Evolutionary conservation across 2,329 filamentous ascomycete genomes (phyloP), one percentile per base, ranked within the genome.

Genomic region (Furcasterigmium sp.): DNA sequence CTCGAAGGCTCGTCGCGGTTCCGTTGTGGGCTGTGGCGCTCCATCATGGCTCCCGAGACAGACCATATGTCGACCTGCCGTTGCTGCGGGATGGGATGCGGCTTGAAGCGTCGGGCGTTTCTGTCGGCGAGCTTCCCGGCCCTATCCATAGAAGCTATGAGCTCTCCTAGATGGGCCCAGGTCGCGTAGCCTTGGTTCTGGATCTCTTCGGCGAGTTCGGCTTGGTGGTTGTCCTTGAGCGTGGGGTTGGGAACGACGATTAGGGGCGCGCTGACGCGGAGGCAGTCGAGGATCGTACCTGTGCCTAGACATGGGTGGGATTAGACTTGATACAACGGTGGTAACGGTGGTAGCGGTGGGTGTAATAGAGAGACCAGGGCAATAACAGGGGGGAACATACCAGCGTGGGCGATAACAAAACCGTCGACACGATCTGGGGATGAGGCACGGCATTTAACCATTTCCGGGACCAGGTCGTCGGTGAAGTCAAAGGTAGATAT

Each of bases 141-240:
- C 48, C 50, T 45, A 37, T 50, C 45, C 21, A 51, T 28, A 23
- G 47, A 45, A 21, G 43, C 48, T 15, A 39, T 32, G 37, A 51
- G 30, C 39, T 51, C 35, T 5, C 47, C 48, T 25, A 50, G 49
- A 20, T 37, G 43, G 37, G 45, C 45, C 47, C 45, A 50, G n/a
- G 91, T 73, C 3, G 88, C 80, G 64, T 94, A 95, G 19, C 85
- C 84, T 52, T 88, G 79, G 19, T 72, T 68, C 25, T 85, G 78
- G 44, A 97, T 75, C 51, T 87, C 83, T 39, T 82, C 72, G 1
- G 91, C 91, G 43, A 98, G 76, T 61, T 97, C 89, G 17, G 81
- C 76, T 64, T 98, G 93, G 59, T 98, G 93, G 56, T 98, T 91
- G 57, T 94, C 83, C 54, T 95, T 76, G 1, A 98, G 76, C 7